phyloP scores from a whole-genome alignment of 768 basidiomycete genomes.

The Pholiota microspora region DNA sequence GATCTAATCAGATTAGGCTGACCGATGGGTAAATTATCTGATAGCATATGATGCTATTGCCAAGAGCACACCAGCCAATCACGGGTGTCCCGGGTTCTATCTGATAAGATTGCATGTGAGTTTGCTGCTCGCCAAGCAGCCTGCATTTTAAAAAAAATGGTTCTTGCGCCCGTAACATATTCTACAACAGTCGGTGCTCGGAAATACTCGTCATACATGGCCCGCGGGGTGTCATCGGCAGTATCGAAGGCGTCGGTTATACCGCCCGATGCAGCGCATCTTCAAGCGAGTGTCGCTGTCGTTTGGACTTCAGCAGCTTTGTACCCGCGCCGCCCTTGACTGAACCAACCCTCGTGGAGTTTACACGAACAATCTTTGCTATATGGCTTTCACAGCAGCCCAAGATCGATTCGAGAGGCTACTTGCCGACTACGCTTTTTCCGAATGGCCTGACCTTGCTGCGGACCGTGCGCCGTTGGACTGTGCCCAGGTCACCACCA shows the following conservation, averaged over 20 bases:
- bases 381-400: neutral
- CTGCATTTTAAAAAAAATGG: conserved; percentile 4
- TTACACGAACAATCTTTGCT: neutral
- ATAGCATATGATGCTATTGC: conserved; percentile 23
- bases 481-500: conserved; percentile 8
- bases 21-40: conserved; percentile 24
- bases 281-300: neutral
- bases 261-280: neutral
- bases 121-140: conserved; percentile 14
- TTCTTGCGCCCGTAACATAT: conserved; percentile 4
- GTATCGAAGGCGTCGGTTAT: conserved; percentile 2
- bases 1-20: conserved; percentile 29
- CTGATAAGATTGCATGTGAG: conserved; percentile 31
- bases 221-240: neutral
- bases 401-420: neutral
- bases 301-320: neutral
- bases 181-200: neutral
- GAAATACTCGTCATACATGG: conserved; percentile 5
- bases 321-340: neutral
- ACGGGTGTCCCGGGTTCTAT: conserved; percentile 27
- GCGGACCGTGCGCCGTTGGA: conserved; percentile 21
- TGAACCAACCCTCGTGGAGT: neutral
- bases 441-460: conserved; percentile 32
- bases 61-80: conserved; percentile 19
- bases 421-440: conserved; percentile 27